Percentiles rank a stretch among this genome's conserved stretches.
These are phyloP conservation scores for Sugiyamaella mastotermitis DNA, from an alignment of 805 yeast genomes.

Conservation along the genomic window DNA sequence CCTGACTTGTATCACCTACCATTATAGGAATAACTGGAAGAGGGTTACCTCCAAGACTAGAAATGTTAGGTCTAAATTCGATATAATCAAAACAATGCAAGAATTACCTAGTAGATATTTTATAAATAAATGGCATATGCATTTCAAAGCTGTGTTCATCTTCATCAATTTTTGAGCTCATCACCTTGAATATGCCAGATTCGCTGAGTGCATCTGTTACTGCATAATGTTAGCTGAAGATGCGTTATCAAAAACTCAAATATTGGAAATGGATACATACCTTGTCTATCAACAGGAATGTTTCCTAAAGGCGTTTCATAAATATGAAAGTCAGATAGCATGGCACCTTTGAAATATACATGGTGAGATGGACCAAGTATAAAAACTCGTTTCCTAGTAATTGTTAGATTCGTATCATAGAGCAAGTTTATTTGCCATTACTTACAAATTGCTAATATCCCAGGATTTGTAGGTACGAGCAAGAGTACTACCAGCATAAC, in stretches of 20 bases:
- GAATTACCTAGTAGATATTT: conserved; percentile 33
- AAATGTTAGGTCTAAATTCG: conserved; percentile 14
- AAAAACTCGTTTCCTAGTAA: conserved; percentile 52
- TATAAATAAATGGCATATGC: conserved; percentile 76
- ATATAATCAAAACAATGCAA: no score
- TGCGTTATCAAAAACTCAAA: no score
- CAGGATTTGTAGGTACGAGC: conserved; percentile 71
- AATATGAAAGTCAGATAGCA: conserved; percentile 43
- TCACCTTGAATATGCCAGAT: conserved; percentile 43
- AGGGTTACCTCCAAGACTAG: neutral
- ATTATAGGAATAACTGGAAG: conserved; percentile 64
- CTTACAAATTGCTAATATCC: conserved; percentile 46
- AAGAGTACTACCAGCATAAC: conserved; percentile 71
- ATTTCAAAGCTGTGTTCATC: conserved; percentile 92
- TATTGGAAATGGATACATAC: no score
- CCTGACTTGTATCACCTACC: conserved; percentile 55
- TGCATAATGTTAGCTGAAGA: no score
- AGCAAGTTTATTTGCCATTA: no score
- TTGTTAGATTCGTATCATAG: neutral
- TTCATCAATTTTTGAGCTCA: conserved; percentile 59
- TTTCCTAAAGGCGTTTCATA: conserved; percentile 84
- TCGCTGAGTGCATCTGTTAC: conserved; percentile 24
- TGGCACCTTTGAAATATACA: conserved; percentile 63
- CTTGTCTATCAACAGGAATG: conserved; percentile 57
- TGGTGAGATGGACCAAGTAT: conserved; percentile 93